These are phyloP conservation scores for Candida sanyaensis DNA, from an alignment of 1,139 yeast genomes.

Conservation along the genomic window DNA sequence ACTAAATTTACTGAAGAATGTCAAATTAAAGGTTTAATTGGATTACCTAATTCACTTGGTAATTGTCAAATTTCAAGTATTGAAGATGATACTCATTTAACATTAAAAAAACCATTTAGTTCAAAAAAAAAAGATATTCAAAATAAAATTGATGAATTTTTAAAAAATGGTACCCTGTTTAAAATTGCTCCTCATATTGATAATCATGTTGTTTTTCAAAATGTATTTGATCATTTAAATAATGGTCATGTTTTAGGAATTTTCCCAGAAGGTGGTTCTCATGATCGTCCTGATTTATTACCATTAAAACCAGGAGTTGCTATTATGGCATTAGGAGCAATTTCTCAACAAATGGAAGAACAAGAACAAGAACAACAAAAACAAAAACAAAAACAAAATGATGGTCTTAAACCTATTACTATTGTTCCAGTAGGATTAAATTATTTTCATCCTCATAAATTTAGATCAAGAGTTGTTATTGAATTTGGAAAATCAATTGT, in stretches of 20 bases:
- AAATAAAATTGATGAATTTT: conserved; percentile 32
- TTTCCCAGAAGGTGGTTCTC: conserved; percentile 62
- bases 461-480: conserved; percentile 48
- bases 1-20: conserved; percentile 52
- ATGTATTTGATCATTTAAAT: conserved; percentile 64
- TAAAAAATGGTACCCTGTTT: conserved; percentile 51
- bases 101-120: conserved; percentile 51
- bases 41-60: conserved; percentile 61
- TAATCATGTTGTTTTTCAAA: conserved; percentile 57
- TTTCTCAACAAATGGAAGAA: conserved; percentile 26
- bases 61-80: conserved; percentile 56
- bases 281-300: conserved; percentile 41
- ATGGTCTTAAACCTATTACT: conserved; percentile 33
- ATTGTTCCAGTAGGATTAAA: conserved; percentile 51
- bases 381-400: no score
- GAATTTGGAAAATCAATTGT: conserved; percentile 49
- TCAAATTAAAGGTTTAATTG: conserved; percentile 56
- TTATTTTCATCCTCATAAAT: conserved; percentile 48
- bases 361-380: conserved; percentile 1
- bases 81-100: conserved; percentile 53
- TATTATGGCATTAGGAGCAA: conserved; percentile 50
- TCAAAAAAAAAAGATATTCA: conserved; percentile 23
- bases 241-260: conserved; percentile 62
- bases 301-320: conserved; percentile 53
- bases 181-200: conserved; percentile 67